phyloP scores from a whole-genome alignment of 2,329 filamentous ascomycete species.

The Cercospora beticola region DNA sequence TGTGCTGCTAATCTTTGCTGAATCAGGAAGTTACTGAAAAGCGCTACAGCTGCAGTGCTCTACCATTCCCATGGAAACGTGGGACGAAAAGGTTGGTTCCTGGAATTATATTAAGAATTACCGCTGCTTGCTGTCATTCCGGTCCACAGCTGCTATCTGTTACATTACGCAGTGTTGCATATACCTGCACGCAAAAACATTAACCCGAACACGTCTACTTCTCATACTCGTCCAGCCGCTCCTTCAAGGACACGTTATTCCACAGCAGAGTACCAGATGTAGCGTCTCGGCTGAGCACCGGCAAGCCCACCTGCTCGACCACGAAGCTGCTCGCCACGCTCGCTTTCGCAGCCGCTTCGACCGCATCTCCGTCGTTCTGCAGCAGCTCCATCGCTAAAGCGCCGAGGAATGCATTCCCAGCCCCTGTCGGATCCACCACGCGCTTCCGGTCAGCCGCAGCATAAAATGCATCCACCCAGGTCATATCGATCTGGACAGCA shows the following conservation, averaged over 20 bases:
- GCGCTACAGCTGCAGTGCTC: background rate
- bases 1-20: background rate
- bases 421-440: constrained; percentile 35
- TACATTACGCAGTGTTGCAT: background rate
- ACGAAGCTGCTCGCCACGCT: constrained; percentile 34
- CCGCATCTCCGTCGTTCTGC: constrained; percentile 23
- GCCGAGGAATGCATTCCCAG: constrained; percentile 35
- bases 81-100: background rate
- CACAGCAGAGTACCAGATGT: constrained; percentile 43
- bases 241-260: constrained; percentile 47
- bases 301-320: constrained; percentile 31
- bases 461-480: constrained; percentile 31
- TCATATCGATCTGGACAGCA: constrained; percentile 9
- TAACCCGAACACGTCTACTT: background rate
- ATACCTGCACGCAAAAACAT: background rate
- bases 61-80: background rate
- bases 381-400: constrained; percentile 31
- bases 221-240: constrained; percentile 40
- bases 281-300: constrained; percentile 27
- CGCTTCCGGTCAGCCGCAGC: constrained; percentile 15
- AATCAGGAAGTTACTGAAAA: background rate
- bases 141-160: background rate
- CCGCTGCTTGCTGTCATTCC: background rate
- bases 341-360: constrained; percentile 30
- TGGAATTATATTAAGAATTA: background rate